Conservation (phyloP, 768 basidiomycete genomes). For the Pluteus cervinus region DNA sequence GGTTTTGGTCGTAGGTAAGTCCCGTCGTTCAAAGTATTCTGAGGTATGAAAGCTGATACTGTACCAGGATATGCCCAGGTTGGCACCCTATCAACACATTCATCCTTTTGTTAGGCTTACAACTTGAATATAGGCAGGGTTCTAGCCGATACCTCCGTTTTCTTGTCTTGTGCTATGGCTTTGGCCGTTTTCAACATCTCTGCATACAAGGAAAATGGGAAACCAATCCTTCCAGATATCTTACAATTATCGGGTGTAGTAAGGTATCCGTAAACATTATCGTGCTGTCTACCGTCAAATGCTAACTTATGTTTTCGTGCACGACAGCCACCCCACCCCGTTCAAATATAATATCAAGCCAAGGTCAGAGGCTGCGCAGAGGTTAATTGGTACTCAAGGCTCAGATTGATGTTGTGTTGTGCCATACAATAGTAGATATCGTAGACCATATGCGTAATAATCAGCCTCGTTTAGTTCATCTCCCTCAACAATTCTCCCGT, state of each 20-base stretch:
- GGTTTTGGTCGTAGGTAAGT: constrained; percentile 50
- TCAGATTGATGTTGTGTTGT: no score
- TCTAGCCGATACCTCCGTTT: constrained; percentile 36
- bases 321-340: constrained; percentile 17
- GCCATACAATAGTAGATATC: no score
- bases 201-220: constrained; percentile 18
- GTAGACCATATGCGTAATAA: no score
- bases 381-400: constrained; percentile 12
- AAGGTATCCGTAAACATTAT: no score
- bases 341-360: constrained; percentile 22
- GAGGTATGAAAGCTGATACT: constrained; percentile 5
- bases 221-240: constrained; percentile 25
- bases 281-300: no score
- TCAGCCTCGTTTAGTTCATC: no score
- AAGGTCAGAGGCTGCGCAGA: constrained; percentile 13
- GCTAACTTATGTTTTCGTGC: no score
- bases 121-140: constrained; percentile 12
- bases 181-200: constrained; percentile 35
- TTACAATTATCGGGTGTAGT: constrained; percentile 41
- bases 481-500: no score
- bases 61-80: constrained; percentile 43
- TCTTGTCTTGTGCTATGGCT: constrained; percentile 32
- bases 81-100: constrained; percentile 6
- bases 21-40: constrained; percentile 4
- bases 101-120: constrained; percentile 5